These are phyloP conservation scores for Artomyces pyxidatus DNA, from an alignment of 768 basidiomycete genomes.

Conservation along the genomic window DNA sequence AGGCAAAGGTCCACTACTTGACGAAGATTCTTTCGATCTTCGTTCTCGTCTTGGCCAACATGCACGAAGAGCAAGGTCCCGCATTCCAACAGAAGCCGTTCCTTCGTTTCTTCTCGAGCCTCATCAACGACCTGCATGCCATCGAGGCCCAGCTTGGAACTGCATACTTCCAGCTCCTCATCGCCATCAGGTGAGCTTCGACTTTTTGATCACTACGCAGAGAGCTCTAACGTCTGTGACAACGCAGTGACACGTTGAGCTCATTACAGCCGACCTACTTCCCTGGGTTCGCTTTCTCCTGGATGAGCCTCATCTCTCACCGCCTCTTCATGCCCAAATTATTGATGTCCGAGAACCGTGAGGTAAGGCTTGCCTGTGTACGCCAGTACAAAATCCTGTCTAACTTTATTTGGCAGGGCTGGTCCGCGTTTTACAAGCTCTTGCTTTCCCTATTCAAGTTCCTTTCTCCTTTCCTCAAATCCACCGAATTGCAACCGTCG, in stretches of 20 bases:
- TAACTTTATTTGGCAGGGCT: conserved; percentile 45
- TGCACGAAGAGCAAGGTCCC: conserved; percentile 89
- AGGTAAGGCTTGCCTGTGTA: conserved; percentile 37
- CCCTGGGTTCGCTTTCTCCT: conserved; percentile 97
- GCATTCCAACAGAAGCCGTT: conserved; percentile 96
- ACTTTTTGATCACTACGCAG: background rate
- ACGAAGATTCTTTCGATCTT: conserved; percentile 97
- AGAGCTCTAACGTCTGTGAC: background rate
- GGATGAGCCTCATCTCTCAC: conserved; percentile 95
- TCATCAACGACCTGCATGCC: conserved; percentile 83
- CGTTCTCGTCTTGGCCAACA: conserved; percentile 88
- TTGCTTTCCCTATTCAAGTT: conserved; percentile 94
- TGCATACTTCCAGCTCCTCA: conserved; percentile 83
- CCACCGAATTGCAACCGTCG: conserved; percentile 70
- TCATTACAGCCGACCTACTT: conserved; percentile 95
- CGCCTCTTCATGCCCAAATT: conserved; percentile 96
- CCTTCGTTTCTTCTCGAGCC: conserved; percentile 96
- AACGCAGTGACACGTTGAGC: conserved; percentile 80
- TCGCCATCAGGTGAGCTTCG: conserved; percentile 69
- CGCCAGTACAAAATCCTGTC: background rate
- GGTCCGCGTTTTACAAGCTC: conserved; percentile 94
- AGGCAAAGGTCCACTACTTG: conserved; percentile 92
- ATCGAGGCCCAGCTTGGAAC: conserved; percentile 81
- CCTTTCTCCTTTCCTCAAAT: conserved; percentile 82
- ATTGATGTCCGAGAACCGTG: conserved; percentile 78